Conservation (phyloP, 208 protist genomes). For the Acanthamoeba lugdunensis region DNA sequence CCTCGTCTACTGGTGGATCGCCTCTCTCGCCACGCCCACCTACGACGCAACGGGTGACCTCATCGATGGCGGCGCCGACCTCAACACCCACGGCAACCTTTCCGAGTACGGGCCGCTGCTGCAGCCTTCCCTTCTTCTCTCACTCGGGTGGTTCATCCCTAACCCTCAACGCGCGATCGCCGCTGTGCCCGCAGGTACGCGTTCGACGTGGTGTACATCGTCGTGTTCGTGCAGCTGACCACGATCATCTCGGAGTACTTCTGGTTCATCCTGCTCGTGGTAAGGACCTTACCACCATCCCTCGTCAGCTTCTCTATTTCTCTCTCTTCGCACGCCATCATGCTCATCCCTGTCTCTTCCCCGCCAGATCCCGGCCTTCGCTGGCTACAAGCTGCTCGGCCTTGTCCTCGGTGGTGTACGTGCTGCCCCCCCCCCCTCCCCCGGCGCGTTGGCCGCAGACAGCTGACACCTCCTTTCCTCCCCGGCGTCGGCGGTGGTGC, state of each 20-base stretch:
- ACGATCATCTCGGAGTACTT: slow-evolving; percentile 49
- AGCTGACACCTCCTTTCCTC: not conserved
- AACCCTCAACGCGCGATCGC: not conserved
- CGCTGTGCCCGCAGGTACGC: not conserved
- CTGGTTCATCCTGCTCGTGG: slow-evolving; percentile 65
- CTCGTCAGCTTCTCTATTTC: not conserved
- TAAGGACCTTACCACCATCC: not conserved
- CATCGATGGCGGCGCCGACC: slow-evolving; percentile 68
- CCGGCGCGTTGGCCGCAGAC: not conserved
- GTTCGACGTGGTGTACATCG: slow-evolving; percentile 68
- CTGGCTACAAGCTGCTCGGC: slow-evolving; percentile 54
- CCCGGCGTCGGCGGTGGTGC: no score
- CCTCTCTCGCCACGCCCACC: slow-evolving; percentile 50
- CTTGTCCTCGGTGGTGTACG: slow-evolving; percentile 41
- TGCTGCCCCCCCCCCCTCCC: not conserved
- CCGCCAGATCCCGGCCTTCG: slow-evolving; percentile 40
- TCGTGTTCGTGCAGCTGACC: slow-evolving; percentile 55
- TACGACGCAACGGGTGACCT: slow-evolving; percentile 64
- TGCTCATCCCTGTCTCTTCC: not conserved
- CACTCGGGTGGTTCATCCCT: not conserved
- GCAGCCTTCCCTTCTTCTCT: not conserved
- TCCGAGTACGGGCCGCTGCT: not conserved
- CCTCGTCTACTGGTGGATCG: slow-evolving; percentile 14
- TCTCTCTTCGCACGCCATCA: not conserved
- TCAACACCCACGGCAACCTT: slow-evolving; percentile 49